A percentile compares a stretch with the other conserved stretches of the same genome.
Evolutionary conservation across 208 protist species (phyloP).

Genomic region (Wallacemonas collosoma): DNA sequence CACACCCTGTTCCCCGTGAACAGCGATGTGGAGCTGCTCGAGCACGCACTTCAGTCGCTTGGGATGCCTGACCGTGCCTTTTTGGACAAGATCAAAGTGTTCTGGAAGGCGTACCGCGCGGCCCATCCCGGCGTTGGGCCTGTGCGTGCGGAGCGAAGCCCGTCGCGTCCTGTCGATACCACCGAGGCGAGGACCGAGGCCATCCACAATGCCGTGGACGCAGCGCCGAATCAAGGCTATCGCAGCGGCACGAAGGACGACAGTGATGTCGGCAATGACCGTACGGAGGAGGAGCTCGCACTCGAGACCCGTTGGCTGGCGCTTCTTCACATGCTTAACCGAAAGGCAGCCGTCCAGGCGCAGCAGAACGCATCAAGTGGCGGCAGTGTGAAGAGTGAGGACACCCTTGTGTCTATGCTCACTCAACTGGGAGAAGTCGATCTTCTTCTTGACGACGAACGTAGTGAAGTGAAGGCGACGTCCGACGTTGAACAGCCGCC

Average conservation of each 20-base stretch:
- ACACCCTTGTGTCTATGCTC: constrained; percentile 5
- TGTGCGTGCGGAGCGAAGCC: background rate
- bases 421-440: constrained; percentile 5
- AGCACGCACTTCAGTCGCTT: constrained; percentile 29
- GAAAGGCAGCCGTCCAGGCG: constrained; percentile 8
- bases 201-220: no score
- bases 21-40: constrained; percentile 42
- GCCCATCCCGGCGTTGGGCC: constrained; percentile 2
- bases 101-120: constrained; percentile 38
- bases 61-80: constrained; percentile 56
- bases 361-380: background rate
- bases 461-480: background rate
- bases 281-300: constrained; percentile 5
- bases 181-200: background rate
- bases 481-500: no score
- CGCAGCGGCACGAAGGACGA: background rate
- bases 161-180: background rate
- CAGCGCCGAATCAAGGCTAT: no score
- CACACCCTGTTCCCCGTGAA: constrained; percentile 45
- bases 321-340: constrained; percentile 15
- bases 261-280: background rate
- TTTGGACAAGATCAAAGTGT: constrained; percentile 39
- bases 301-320: constrained; percentile 20
- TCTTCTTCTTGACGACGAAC: constrained; percentile 1
- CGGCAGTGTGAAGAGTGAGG: constrained; percentile 13